Base-by-base conservation (phyloP, 2,329 filamentous ascomycete species). In the Hypoxylon sp. region DNA sequence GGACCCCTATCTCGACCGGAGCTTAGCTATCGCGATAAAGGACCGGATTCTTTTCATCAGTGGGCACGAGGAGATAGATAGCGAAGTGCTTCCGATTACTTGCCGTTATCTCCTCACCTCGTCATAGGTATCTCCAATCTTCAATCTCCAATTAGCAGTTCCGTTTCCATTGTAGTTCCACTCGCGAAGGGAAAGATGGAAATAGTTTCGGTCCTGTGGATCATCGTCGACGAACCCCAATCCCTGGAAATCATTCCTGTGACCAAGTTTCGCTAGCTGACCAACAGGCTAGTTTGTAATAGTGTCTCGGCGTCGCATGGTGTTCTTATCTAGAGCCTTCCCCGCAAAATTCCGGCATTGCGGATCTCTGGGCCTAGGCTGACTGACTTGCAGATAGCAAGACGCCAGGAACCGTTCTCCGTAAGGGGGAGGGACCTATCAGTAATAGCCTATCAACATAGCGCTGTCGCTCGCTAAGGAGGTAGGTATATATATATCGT, bases 331-430 rank as follows among this genome's bases (percentile, higher is more conserved):
- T 66, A 56, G 37, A 44, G 15, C 44, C n/a, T n/a, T 50, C 47
- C 59, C 56, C 55, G 55, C 51, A 52, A 63, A 59, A 63, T 63
- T 17, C 63, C 63, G 39, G 52, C 53, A 47, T 55, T 52, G 37
- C 59, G 59, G 63, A 60, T 60, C 52, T 39, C 19, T 43, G 58
- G 8, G 20, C 22, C 34, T 34, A 10, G 37, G n/a, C n/a, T 41
- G 6, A 28, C n/a, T n/a, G 44, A 44, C 32, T 39, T 60, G 43
- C 46, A 56, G 54, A 37, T 47, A 32, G 28, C 17, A 17, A 19
- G 17, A 44, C 46, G 26, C 24, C 39, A 46, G 26, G 50, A 34
- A 54, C 41, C 17, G 41, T 15, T 10, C 44, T 57, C 24, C 32
- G 19, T 34, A 53, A 49, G 50, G 57, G 44, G 41, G 11, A 19